A percentile compares a stretch with the other conserved stretches of the same genome.
Conservation (phyloP, 2,329 filamentous ascomycete species). For the Endothia cerciana region DNA sequence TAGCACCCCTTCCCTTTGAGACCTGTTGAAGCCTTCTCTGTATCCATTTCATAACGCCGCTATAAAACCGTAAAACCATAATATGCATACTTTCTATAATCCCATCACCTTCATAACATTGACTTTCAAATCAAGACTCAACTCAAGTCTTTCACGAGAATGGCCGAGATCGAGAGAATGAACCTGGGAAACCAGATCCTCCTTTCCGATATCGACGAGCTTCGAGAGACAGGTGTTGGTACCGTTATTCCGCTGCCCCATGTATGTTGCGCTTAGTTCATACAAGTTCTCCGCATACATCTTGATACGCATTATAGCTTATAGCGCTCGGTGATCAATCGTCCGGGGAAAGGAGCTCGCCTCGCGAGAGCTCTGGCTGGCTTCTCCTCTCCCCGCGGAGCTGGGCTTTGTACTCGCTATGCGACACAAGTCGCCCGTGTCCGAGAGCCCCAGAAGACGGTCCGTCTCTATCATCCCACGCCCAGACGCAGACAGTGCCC, state of each 20-base stretch:
- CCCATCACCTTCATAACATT: too few species aligned
- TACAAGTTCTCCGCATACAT: too few species aligned
- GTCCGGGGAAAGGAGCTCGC: conserved; percentile 84
- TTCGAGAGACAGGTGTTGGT: conserved; percentile 1
- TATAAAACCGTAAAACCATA: too few species aligned
- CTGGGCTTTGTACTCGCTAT: conserved; percentile 52
- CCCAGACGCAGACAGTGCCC: conserved; percentile 27
- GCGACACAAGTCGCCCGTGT: conserved; percentile 51
- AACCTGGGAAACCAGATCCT: not conserved
- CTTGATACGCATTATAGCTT: not conserved
- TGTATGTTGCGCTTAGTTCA: not conserved
- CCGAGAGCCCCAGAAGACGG: conserved; percentile 32
- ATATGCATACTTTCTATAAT: too few species aligned
- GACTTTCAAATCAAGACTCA: not conserved
- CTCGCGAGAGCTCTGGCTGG: conserved; percentile 69
- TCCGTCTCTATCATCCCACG: conserved; percentile 48
- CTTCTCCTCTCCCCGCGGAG: conserved; percentile 50
- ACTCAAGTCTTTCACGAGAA: not conserved
- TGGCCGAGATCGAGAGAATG: not conserved
- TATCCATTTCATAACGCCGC: too few species aligned
- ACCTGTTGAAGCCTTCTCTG: too few species aligned
- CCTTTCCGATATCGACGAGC: not conserved
- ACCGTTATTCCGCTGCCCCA: not conserved
- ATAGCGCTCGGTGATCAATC: conserved; percentile 80
- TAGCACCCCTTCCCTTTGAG: too few species aligned